A percentile compares a stretch with the other conserved stretches of the same genome.
Conservation (phyloP, 495 filamentous ascomycete species). For the Clohesyomyces aquaticus region DNA sequence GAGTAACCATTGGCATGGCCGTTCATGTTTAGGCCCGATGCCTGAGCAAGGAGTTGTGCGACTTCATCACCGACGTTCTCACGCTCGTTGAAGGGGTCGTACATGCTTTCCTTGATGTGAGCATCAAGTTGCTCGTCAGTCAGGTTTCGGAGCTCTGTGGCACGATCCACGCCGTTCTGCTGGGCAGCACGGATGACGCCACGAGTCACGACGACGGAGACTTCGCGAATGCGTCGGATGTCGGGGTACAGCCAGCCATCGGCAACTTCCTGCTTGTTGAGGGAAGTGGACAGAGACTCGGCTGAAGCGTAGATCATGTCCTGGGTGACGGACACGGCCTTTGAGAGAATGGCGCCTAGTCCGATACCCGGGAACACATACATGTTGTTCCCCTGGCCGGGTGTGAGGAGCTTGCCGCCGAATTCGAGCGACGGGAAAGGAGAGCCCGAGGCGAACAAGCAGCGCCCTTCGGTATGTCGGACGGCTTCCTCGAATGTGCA, state of each 20-base stretch:
- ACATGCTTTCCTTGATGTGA: conserved; percentile 81
- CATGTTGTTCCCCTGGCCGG: conserved; percentile 92
- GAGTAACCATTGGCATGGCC: conserved; percentile 10
- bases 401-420: conserved; percentile 71
- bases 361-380: conserved; percentile 99
- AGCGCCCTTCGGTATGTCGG: conserved; percentile 83
- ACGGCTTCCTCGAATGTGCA: conserved; percentile 94
- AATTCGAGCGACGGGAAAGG: conserved; percentile 80
- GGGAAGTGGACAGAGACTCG: conserved; percentile 73
- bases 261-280: conserved; percentile 78
- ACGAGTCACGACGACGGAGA: conserved; percentile 82
- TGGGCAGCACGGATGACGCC: conserved; percentile 93
- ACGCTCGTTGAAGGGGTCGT: conserved; percentile 65
- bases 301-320: conserved; percentile 95
- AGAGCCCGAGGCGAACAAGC: conserved; percentile 91
- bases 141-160: conserved; percentile 69
- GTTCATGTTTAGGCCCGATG: conserved; percentile 23
- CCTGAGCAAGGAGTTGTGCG: conserved; percentile 30
- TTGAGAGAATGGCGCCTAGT: conserved; percentile 89
- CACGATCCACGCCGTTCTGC: conserved; percentile 78
- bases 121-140: conserved; percentile 73
- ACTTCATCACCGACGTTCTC: conserved; percentile 44
- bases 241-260: conserved; percentile 90
- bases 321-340: conserved; percentile 86
- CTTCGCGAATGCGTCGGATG: conserved; percentile 86